Evolutionary conservation across 176 grass and related monocot species (phyloP).

Genomic region (Alopecurus myosuroides): DNA sequence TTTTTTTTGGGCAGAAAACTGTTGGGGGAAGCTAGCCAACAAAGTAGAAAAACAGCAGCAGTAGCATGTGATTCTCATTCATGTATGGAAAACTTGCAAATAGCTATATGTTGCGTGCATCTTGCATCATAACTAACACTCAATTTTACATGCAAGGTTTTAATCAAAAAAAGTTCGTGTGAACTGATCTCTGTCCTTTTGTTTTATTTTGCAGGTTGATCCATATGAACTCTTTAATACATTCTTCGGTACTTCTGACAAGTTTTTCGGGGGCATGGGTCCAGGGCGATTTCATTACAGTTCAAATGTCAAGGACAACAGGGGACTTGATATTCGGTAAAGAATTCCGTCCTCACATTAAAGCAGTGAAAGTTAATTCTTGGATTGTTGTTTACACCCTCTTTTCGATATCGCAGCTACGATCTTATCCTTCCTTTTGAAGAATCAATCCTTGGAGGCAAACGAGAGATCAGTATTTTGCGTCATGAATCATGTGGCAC

Average conservation of each 20-base stretch:
- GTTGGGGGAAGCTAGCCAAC: background rate
- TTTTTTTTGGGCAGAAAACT: background rate
- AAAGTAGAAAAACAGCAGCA: background rate
- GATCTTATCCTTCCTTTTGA: conserved; percentile 87
- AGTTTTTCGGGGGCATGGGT: conserved; percentile 50
- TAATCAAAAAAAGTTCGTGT: background rate
- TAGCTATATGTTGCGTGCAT: background rate
- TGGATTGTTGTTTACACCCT: conserved; percentile 10
- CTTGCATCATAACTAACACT: background rate
- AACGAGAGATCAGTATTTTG: conserved; percentile 41
- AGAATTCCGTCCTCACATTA: background rate
- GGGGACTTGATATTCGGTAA: conserved; percentile 75
- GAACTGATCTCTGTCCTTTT: conserved; percentile 18
- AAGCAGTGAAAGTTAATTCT: background rate
- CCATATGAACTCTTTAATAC: conserved; percentile 85
- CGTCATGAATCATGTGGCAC: conserved; percentile 53
- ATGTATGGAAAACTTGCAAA: background rate
- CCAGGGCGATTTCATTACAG: conserved; percentile 42
- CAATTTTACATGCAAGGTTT: background rate
- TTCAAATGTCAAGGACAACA: conserved; percentile 39
- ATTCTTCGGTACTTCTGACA: conserved; percentile 64
- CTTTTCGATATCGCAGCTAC: conserved; percentile 42
- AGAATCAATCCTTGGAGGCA: conserved; percentile 76
- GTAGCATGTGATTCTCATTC: background rate
- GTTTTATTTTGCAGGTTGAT: conserved; percentile 52